Conservation (phyloP, 768 basidiomycete species). For the Macrolepiota fuliginosa region DNA sequence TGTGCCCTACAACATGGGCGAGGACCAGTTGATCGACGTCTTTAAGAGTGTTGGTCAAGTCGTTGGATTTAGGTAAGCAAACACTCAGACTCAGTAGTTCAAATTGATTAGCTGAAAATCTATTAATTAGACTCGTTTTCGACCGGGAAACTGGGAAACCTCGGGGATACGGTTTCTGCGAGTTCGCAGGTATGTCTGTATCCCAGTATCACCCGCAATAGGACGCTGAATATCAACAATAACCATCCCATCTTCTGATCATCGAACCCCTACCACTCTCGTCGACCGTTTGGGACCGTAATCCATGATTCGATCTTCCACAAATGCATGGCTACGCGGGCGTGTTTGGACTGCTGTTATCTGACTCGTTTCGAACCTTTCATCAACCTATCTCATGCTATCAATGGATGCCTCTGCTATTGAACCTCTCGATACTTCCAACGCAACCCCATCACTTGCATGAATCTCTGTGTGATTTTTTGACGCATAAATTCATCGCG, state of each 20-base stretch:
- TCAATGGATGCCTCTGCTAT: constrained; percentile 6
- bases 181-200: constrained; percentile 75
- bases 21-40: constrained; percentile 84
- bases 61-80: constrained; percentile 74
- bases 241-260: constrained; percentile 34
- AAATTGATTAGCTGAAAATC: constrained; percentile 12
- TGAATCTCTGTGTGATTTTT: constrained; percentile 7
- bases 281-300: not conserved
- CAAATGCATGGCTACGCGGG: not conserved
- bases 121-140: constrained; percentile 66
- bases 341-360: constrained; percentile 4
- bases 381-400: not conserved
- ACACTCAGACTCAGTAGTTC: constrained; percentile 5
- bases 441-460: not conserved
- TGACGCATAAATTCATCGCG: constrained; percentile 2
- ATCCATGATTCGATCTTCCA: not conserved
- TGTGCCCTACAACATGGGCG: constrained; percentile 88
- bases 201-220: constrained; percentile 26
- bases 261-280: not conserved
- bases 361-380: constrained; percentile 6
- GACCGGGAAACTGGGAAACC: constrained; percentile 94
- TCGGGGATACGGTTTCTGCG: constrained; percentile 91
- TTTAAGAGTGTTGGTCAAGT: constrained; percentile 90
- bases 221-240: constrained; percentile 21
- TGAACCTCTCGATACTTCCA: constrained; percentile 3